phyloP scores from a whole-genome alignment of 2,329 filamentous ascomycete species.

The Cadophora gregata region DNA sequence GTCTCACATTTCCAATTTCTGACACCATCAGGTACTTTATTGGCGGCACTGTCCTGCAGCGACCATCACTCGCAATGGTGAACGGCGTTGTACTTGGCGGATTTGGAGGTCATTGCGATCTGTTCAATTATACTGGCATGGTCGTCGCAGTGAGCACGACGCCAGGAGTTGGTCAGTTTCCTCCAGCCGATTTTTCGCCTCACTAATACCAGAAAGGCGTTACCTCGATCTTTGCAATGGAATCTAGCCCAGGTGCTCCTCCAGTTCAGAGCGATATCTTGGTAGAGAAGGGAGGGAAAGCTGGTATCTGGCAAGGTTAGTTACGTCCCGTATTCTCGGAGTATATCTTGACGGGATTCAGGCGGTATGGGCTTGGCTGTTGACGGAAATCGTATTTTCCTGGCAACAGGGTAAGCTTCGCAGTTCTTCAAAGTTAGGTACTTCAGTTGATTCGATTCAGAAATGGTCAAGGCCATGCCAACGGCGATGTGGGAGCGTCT shows the following conservation, averaged over 20 bases:
- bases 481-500: slow-evolving; percentile 46
- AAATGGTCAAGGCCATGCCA: slow-evolving; percentile 45
- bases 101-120: slow-evolving; percentile 56
- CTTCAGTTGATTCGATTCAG: slow-evolving; percentile 37
- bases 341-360: not conserved
- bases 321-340: not conserved
- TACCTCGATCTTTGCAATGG: slow-evolving; percentile 48
- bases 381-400: slow-evolving; percentile 44
- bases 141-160: slow-evolving; percentile 44
- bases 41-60: slow-evolving; percentile 53
- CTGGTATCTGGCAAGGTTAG: slow-evolving; percentile 46
- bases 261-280: slow-evolving; percentile 42
- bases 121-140: slow-evolving; percentile 52
- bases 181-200: not conserved
- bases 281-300: slow-evolving; percentile 48
- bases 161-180: slow-evolving; percentile 37
- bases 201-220: slow-evolving; percentile 33
- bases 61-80: slow-evolving; percentile 49
- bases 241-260: slow-evolving; percentile 49
- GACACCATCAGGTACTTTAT: slow-evolving; percentile 47
- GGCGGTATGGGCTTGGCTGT: slow-evolving; percentile 46
- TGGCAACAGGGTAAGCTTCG: slow-evolving; percentile 39
- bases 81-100: slow-evolving; percentile 52
- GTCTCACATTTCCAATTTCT: not conserved
- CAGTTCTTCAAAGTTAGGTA: slow-evolving; percentile 17